A percentile compares a stretch with the other conserved stretches of the same genome.
phyloP scores from a whole-genome alignment of 495 filamentous ascomycete species.

The Penicillium daleae region DNA sequence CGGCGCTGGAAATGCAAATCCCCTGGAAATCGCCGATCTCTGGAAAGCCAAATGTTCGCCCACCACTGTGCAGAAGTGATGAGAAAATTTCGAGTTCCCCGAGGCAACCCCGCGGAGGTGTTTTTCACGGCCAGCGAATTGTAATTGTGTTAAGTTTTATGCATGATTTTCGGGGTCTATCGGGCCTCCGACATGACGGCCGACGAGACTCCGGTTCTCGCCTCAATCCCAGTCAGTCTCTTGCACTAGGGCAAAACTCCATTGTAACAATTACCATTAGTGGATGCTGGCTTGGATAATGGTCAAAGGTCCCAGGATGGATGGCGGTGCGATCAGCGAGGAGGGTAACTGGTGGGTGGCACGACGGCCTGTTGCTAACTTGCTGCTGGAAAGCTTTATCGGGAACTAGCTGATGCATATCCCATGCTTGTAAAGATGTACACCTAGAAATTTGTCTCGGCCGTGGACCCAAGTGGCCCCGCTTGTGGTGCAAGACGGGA shows the following conservation, averaged over 20 bases:
- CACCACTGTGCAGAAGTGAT: background rate
- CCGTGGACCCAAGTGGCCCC: slow-evolving; percentile 3
- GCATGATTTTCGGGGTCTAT: background rate
- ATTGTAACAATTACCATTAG: background rate
- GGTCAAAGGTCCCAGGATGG: slow-evolving; percentile 2
- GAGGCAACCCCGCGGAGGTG: background rate
- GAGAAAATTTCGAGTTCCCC: background rate
- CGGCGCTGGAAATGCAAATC: slow-evolving; percentile 5
- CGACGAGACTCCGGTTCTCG: background rate
- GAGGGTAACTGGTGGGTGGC: slow-evolving; percentile 4
- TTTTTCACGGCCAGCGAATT: background rate
- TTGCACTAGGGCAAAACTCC: background rate
- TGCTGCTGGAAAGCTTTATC: background rate
- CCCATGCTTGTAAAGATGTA: slow-evolving; percentile 10
- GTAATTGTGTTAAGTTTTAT: background rate
- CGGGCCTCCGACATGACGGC: background rate
- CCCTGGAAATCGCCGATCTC: background rate
- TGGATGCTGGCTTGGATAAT: background rate
- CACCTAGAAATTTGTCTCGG: background rate
- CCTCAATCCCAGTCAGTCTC: slow-evolving; percentile 1
- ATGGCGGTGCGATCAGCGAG: slow-evolving; percentile 15
- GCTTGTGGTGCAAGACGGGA: slow-evolving; percentile 8
- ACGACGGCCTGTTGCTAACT: background rate
- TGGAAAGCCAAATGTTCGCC: background rate
- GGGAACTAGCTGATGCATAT: slow-evolving; percentile 12